Evolutionary conservation across 257 asterid genomes (phyloP).

Genomic region (Osmanthus fragrans): DNA sequence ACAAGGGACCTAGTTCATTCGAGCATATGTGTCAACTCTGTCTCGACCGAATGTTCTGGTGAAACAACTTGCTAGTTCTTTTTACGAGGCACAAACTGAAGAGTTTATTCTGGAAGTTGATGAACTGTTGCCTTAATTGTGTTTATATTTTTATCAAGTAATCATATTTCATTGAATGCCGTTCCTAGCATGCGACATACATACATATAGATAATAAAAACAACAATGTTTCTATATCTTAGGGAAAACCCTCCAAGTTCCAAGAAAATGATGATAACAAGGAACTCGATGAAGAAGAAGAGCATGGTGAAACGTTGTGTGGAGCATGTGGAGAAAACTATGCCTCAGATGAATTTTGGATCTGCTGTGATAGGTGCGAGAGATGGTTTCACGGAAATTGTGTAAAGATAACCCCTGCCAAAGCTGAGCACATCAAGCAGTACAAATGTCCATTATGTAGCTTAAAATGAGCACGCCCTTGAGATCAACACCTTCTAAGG

Average conservation of each 20-base stretch:
- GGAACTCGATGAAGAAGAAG: conserved; percentile 53
- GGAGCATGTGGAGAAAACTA: conserved; percentile 78
- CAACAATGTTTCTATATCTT: conserved; percentile 7
- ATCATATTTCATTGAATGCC: background rate
- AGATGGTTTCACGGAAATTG: conserved; percentile 91
- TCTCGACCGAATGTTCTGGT: too few relatives aligned
- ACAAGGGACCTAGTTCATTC: too few relatives aligned
- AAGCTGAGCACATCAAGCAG: conserved; percentile 88
- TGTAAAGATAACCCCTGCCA: conserved; percentile 82
- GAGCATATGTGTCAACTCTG: too few relatives aligned
- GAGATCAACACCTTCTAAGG: conserved; percentile 21
- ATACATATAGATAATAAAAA: background rate
- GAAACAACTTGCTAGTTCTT: background rate
- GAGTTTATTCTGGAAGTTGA: background rate
- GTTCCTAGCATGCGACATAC: background rate
- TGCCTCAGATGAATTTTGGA: conserved; percentile 75
- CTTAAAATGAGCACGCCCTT: conserved; percentile 65
- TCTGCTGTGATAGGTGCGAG: conserved; percentile 79
- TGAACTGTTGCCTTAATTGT: background rate
- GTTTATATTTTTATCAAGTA: background rate
- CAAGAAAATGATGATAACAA: conserved; percentile 50
- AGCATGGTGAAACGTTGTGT: conserved; percentile 63
- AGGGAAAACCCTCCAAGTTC: conserved; percentile 51
- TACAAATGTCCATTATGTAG: conserved; percentile 81
- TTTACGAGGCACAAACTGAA: background rate